Evolutionary conservation across 805 yeast genomes (phyloP).

Genomic region (Yamadazyma insecticola): DNA sequence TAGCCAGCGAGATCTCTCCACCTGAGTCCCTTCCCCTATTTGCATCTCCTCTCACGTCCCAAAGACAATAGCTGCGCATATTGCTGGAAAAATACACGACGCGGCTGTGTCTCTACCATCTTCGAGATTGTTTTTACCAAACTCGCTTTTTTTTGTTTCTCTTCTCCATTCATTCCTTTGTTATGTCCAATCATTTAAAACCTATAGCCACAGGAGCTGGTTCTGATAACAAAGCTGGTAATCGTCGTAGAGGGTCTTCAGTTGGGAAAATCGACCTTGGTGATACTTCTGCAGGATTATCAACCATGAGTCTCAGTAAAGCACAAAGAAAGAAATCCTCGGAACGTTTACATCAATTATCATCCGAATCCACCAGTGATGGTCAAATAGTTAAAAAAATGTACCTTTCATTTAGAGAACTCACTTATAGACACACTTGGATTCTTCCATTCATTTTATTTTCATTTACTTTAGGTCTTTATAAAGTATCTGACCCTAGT

Average conservation of each 20-base stretch:
- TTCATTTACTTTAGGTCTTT: conserved; percentile 36
- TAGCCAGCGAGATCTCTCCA: too few species aligned
- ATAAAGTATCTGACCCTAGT: conserved; percentile 52
- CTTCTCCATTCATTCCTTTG: too few species aligned
- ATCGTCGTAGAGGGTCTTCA: conserved; percentile 55
- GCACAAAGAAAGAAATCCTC: conserved; percentile 30
- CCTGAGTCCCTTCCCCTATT: too few species aligned
- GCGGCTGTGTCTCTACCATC: too few species aligned
- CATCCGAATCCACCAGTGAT: conserved; percentile 32
- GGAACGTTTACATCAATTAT: conserved; percentile 28
- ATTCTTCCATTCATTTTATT: conserved; percentile 55
- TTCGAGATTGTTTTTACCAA: too few species aligned
- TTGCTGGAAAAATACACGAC: too few species aligned
- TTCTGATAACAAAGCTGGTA: too few species aligned
- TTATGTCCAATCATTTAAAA: too few species aligned
- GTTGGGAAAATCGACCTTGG: conserved; percentile 75
- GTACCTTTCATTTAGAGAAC: conserved; percentile 54
- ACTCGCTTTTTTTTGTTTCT: too few species aligned
- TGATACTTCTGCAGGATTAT: conserved; percentile 62
- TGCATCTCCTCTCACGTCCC: too few species aligned
- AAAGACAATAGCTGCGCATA: too few species aligned
- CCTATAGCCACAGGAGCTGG: too few species aligned
- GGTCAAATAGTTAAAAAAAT: conserved; percentile 53
- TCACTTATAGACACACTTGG: conserved; percentile 66
- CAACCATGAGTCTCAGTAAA: conserved; percentile 56